Conservation (phyloP, 345 rosid species). For the Boechera retrofracta region DNA sequence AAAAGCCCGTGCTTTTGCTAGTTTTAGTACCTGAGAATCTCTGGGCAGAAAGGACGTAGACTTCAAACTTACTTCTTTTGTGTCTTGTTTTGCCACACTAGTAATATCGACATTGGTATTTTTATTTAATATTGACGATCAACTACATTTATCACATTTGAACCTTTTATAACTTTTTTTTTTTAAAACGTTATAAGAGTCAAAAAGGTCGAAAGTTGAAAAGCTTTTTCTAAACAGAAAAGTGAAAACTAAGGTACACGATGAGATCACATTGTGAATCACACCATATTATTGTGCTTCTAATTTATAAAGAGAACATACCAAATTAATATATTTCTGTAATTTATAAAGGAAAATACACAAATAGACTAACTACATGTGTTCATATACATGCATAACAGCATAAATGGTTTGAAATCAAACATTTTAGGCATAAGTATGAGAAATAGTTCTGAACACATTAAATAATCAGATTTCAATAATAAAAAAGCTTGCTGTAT, state of each 20-base stretch:
- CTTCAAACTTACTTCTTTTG: slow-evolving; percentile 2
- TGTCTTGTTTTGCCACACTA: not conserved
- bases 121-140: no score
- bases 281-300: not conserved
- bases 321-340: not conserved
- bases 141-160: not conserved
- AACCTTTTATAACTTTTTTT: not conserved
- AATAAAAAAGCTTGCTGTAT: slow-evolving; percentile 18
- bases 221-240: slow-evolving; percentile 3
- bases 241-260: not conserved
- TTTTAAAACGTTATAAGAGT: not conserved
- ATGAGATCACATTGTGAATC: slow-evolving; percentile 22
- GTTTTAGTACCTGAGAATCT: slow-evolving; percentile 24
- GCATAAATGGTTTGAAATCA: not conserved
- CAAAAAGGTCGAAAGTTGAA: slow-evolving; percentile 29
- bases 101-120: no score
- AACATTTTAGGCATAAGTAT: not conserved
- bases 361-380: not conserved
- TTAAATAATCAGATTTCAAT: not conserved
- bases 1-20: slow-evolving; percentile 30
- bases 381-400: not conserved
- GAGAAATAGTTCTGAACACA: not conserved
- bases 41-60: not conserved
- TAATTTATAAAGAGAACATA: not conserved
- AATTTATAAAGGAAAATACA: not conserved